Base-by-base conservation (phyloP, 192 early-diverging fungal species). In the Gorgonomyces haynaldii region DNA sequence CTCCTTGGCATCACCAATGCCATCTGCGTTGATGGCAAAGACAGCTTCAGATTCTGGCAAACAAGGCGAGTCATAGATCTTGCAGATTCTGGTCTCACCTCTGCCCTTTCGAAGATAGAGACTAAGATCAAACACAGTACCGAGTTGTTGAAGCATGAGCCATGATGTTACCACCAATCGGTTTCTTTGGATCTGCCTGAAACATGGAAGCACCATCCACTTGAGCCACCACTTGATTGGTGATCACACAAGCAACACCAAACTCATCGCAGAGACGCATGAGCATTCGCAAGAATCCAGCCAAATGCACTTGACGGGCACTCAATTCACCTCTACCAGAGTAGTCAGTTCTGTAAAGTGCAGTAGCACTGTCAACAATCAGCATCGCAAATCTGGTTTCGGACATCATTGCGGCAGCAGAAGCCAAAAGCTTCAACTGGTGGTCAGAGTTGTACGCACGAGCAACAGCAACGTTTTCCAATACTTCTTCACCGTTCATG, bases 131-230 rank as follows among this genome's bases (percentile, higher is more conserved):
- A 32, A 4, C 25, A 27, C 2, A 26, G 4, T 72, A 89, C 83
- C 93, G 73, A 12, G 94, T 98, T 7, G 91, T 94, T 29, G 91
- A 94, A n/a, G 94, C 74, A 45, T 98, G 95, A 0, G 95, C 92
- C 60, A 96, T 93, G 29, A 98, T 94, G 64, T 98, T 91, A 49
- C 94, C 94, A 38, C 94, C 94, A 49, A 93, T 91, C 1, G 94
- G 94, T 48, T 98, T 98, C 56, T 92, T 93, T 15, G 84, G 83
- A 50, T 91, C 89, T 10, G 83, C 64, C 21, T 78, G 81, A 70
- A 92, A 95, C 81, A 91, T 89, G 17, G 82, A 67, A 53, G 81
- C 78, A 16, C 69, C 78, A 60, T 98, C 92, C 0, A 96, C 72
- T 52, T 76, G 86, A 1, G 91, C 90, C 4, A 98, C 91, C 1